phyloP scores from a whole-genome alignment of 257 asterid species.

The Linaria vulgaris region DNA sequence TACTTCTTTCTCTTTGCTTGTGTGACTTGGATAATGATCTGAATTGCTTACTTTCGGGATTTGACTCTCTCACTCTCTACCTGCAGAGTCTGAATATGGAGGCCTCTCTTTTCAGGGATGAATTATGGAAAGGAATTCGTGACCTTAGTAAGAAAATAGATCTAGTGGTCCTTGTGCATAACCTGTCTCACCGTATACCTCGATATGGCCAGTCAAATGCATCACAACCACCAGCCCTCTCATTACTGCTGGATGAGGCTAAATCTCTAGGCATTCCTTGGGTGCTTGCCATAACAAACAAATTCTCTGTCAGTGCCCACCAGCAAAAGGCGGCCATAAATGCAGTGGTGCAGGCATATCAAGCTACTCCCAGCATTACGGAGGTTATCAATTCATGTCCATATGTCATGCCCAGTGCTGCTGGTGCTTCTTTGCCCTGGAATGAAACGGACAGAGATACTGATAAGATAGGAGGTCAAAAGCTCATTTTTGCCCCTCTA shows the following conservation, averaged over 20 bases:
- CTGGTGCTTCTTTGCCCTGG: conserved; percentile 65
- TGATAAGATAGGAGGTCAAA: conserved; percentile 39
- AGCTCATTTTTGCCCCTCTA: conserved; percentile 55
- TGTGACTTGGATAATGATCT: conserved; percentile 1
- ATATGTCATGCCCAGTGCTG: conserved; percentile 71
- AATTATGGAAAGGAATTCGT: conserved; percentile 93
- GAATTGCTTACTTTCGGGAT: conserved; percentile 13
- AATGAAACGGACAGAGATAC: conserved; percentile 42
- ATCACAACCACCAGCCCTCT: conserved; percentile 65
- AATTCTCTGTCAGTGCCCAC: conserved; percentile 95
- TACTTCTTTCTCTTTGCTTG: background rate
- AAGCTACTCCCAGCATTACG: conserved; percentile 69
- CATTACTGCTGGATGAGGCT: conserved; percentile 82
- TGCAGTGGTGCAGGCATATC: conserved; percentile 77
- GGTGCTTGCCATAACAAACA: conserved; percentile 92
- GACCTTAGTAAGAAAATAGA: conserved; percentile 87
- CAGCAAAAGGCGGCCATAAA: conserved; percentile 78
- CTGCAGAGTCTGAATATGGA: conserved; percentile 77
- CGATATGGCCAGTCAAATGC: conserved; percentile 51
- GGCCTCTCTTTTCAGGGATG: conserved; percentile 90
- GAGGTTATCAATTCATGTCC: conserved; percentile 89
- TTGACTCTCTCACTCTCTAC: conserved; percentile 14
- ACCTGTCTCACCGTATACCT: conserved; percentile 92
- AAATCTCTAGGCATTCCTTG: conserved; percentile 93
- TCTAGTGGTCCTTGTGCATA: conserved; percentile 90